Conservation (phyloP, 202 grass and related monocot species). For the Bolboschoenoplectus hybrid region DNA sequence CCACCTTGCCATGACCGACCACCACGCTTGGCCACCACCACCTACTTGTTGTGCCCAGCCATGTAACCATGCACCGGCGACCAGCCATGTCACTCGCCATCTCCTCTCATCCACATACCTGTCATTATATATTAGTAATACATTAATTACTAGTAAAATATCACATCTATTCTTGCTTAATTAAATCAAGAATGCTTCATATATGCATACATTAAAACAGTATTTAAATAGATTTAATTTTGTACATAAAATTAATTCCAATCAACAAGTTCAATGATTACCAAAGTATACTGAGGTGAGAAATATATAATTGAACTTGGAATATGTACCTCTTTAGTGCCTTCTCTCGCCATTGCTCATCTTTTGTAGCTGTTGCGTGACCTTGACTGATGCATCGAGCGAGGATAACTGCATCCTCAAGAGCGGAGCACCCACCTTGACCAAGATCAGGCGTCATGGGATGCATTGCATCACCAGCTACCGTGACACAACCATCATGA, state of each 20-base stretch:
- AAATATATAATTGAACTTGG: background rate
- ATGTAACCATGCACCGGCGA: constrained; percentile 51
- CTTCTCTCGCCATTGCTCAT: constrained; percentile 20
- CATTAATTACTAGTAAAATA: background rate
- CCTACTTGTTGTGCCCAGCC: constrained; percentile 71
- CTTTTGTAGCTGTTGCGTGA: background rate
- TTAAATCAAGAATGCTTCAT: background rate
- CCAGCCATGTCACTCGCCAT: constrained; percentile 50
- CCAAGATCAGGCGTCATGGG: constrained; percentile 66
- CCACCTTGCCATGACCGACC: constrained; percentile 39
- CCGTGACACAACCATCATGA: constrained; percentile 41
- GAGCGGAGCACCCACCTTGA: constrained; percentile 64
- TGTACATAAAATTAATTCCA: background rate
- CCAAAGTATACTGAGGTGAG: background rate
- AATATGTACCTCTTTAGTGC: constrained; percentile 34
- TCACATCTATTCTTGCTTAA: background rate
- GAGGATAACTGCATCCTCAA: constrained; percentile 65
- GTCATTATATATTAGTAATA: background rate
- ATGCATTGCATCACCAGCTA: constrained; percentile 78
- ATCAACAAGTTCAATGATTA: background rate
- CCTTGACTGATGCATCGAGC: constrained; percentile 38
- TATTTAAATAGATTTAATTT: background rate
- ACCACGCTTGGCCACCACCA: constrained; percentile 20
- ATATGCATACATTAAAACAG: background rate
- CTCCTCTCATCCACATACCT: constrained; percentile 47